Evolutionary conservation across 129 eudicot species (phyloP).

Genomic region (Pseudognaphalium luteoalbum): DNA sequence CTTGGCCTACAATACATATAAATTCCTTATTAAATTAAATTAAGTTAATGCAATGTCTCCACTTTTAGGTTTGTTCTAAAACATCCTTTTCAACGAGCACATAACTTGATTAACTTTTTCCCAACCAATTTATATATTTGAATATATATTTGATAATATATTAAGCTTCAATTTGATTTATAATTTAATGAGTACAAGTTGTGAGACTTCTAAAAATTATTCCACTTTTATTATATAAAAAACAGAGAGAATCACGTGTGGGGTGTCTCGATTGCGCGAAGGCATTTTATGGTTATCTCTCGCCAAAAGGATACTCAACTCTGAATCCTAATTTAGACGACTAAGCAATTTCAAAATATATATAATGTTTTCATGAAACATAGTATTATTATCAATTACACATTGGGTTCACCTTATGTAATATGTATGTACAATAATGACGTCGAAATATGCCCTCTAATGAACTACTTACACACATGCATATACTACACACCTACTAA

Average conservation of each 20-base stretch:
- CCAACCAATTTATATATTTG: constrained; percentile 10
- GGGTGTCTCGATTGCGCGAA: background rate
- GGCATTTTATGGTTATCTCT: background rate
- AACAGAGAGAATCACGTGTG: background rate
- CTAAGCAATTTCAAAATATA: too few relatives aligned
- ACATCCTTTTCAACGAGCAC: constrained; percentile 23
- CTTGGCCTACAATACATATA: constrained; percentile 33
- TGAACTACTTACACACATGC: too few relatives aligned
- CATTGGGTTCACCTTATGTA: too few relatives aligned
- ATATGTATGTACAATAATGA: too few relatives aligned
- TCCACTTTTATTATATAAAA: background rate
- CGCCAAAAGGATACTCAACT: background rate
- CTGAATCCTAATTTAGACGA: background rate
- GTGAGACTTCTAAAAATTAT: background rate
- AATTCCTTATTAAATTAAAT: constrained; percentile 21
- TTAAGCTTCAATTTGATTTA: background rate
- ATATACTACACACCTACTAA: too few relatives aligned
- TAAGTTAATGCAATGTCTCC: constrained; percentile 9
- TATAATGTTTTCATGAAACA: too few relatives aligned
- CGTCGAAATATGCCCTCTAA: too few relatives aligned
- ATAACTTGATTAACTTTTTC: constrained; percentile 22
- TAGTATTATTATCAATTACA: too few relatives aligned
- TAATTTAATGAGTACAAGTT: background rate
- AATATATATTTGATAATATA: background rate
- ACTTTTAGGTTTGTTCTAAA: constrained; percentile 12